Evolutionary conservation across 2,329 filamentous ascomycete genomes (phyloP), one percentile per base, ranked within the genome.

Genomic region (Ophiostoma tasmaniense): DNA sequence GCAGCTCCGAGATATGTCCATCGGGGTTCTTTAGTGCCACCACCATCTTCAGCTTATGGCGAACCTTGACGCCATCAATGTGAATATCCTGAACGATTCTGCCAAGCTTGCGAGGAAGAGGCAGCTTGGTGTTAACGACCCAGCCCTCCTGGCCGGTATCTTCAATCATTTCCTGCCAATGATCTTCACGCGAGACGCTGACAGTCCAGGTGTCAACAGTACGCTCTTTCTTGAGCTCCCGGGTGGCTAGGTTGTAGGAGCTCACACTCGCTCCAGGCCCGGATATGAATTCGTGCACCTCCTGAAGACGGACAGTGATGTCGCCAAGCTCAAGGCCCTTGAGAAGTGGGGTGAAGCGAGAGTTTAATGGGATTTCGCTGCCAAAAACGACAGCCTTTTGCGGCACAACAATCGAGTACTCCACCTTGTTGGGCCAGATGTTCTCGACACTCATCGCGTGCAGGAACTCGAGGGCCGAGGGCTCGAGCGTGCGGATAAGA

Each of bases 381-480:
- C 95, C 95, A 75, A 97, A 96, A 22, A 97, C 90, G 68, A 97
- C 90, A 1, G 95, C 95, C 80, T 97, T 97, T 75, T 92, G 93
- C 0, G 95, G 94, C 13, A 96, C 91, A 70, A 92, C 88, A 72
- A 99, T 93, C 37, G 92, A 94, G 80, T 99, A 99, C 77, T 96
- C 92, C 74, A 98, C 87, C 82, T 99, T 99, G 81, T 97, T 95
- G 6, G 93, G 91, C 95, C 95, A 99, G 72, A 96, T 90, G 76
- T 97, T 97, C 79, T 97, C 93, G 72, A 98, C 93, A 72, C 91
- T 92, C 92, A 97, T 95, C 65, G 92, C 90, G 78, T 98, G 90
- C 50, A 90, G 84, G 71, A 93, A 85, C 76, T 94, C 91, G 70
- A 93, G 82, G 13, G 90, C 90, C 66, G 88, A 89, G 13, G 90